Evolutionary conservation across 257 asterid species (phyloP).

Genomic region (Orobanche coerulescens): DNA sequence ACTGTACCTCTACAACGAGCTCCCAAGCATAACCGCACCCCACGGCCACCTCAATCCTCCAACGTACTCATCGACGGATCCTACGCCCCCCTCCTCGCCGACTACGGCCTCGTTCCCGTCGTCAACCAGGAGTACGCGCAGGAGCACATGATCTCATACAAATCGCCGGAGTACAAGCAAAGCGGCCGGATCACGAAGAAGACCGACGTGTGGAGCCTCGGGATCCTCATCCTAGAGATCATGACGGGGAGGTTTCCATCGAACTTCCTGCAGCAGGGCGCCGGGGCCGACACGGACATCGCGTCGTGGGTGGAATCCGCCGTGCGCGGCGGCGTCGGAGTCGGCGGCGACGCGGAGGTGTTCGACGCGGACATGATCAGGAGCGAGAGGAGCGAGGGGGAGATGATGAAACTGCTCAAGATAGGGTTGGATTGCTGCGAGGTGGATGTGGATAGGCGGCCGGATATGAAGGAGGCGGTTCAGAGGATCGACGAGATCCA

Average conservation of each 20-base stretch:
- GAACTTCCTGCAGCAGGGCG: slow-evolving; percentile 53
- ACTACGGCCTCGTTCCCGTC: slow-evolving; percentile 70
- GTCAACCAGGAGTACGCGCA: slow-evolving; percentile 68
- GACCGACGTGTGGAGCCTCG: slow-evolving; percentile 83
- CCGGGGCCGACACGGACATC: neutral
- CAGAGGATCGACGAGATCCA: slow-evolving; percentile 56
- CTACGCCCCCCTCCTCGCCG: slow-evolving; percentile 54
- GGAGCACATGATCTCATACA: slow-evolving; percentile 64
- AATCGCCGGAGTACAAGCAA: slow-evolving; percentile 60
- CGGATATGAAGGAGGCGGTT: slow-evolving; percentile 53
- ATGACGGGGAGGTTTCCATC: slow-evolving; percentile 68
- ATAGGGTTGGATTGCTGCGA: slow-evolving; percentile 61
- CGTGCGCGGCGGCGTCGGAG: neutral
- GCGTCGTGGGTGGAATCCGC: neutral
- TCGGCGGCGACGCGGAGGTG: slow-evolving; percentile 18
- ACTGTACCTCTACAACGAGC: slow-evolving; percentile 54
- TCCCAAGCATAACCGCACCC: slow-evolving; percentile 71
- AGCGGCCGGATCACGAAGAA: slow-evolving; percentile 52
- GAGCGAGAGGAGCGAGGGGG: slow-evolving; percentile 25
- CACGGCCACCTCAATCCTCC: slow-evolving; percentile 95
- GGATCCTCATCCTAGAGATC: slow-evolving; percentile 63
- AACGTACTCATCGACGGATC: slow-evolving; percentile 57
- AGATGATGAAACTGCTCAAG: slow-evolving; percentile 56
- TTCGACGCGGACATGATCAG: slow-evolving; percentile 55
- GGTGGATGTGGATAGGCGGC: slow-evolving; percentile 45